phyloP scores from a whole-genome alignment of 495 filamentous ascomycete species.

The Parathielavia appendiculata region DNA sequence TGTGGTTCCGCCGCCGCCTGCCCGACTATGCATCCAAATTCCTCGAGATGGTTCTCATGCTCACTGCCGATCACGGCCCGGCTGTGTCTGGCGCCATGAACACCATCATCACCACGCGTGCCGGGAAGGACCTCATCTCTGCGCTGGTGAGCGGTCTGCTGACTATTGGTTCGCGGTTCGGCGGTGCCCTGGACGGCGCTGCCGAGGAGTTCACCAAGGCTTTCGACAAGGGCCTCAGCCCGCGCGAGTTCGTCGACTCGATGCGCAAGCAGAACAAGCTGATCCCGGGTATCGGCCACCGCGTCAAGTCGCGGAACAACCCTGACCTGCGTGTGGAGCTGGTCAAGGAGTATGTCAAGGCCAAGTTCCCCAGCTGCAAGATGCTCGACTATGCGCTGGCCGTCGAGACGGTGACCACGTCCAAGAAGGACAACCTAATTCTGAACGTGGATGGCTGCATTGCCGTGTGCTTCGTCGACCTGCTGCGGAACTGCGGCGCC shows the following conservation, averaged over 20 bases:
- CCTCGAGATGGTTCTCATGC: constrained; percentile 99
- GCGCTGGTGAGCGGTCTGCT: constrained; percentile 92
- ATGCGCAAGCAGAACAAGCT: constrained; percentile 99
- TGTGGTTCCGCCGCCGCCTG: constrained; percentile 99
- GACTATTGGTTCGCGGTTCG: constrained; percentile 96
- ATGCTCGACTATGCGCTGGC: constrained; percentile 97
- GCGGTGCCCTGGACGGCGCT: constrained; percentile 95
- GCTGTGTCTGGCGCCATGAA: constrained; percentile 99
- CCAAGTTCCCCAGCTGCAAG: constrained; percentile 94
- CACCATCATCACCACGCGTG: constrained; percentile 99
- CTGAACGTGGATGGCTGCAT: constrained; percentile 98
- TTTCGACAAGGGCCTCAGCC: constrained; percentile 95
- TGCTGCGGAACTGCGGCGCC: constrained; percentile 95
- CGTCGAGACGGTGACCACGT: constrained; percentile 95
- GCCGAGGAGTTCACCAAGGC: constrained; percentile 98
- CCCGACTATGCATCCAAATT: constrained; percentile 96
- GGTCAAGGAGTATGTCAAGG: constrained; percentile 96
- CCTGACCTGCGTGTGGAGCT: constrained; percentile 98
- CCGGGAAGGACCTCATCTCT: constrained; percentile 96
- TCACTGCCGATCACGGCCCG: constrained; percentile 97
- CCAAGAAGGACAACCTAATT: constrained; percentile 99
- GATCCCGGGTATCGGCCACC: constrained; percentile 97
- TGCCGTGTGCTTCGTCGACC: constrained; percentile 96
- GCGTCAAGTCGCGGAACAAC: constrained; percentile 99
- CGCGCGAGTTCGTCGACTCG: constrained; percentile 95